Conservation (phyloP, 805 yeast genomes). For the Candida methanosorbosa region DNA sequence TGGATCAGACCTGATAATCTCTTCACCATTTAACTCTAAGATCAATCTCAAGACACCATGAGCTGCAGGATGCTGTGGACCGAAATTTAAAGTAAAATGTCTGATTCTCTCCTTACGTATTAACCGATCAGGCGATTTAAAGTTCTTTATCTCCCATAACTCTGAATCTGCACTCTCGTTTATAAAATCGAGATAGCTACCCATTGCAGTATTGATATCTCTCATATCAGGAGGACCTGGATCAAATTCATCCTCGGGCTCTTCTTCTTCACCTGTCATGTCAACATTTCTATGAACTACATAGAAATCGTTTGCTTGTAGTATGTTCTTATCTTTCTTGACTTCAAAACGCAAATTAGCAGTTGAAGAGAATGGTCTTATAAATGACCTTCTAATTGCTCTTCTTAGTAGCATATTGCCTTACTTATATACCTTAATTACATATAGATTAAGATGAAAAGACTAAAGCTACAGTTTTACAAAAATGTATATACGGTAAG, state of each 20-base stretch:
- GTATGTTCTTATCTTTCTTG: too few species aligned
- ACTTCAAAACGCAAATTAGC: too few species aligned
- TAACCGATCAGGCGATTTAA: conserved; percentile 27
- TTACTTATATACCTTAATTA: too few species aligned
- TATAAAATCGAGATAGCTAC: conserved; percentile 26
- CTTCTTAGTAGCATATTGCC: too few species aligned
- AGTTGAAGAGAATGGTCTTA: too few species aligned
- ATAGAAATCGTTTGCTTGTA: conserved; percentile 19
- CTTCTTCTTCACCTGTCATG: background rate
- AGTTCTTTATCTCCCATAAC: conserved; percentile 25
- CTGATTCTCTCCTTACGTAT: conserved; percentile 48
- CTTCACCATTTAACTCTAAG: conserved; percentile 83
- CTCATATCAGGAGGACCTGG: background rate
- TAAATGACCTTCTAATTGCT: too few species aligned
- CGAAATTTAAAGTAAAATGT: conserved; percentile 84
- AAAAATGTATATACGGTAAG: too few species aligned
- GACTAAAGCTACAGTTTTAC: too few species aligned
- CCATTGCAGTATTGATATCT: conserved; percentile 26
- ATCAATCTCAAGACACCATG: conserved; percentile 87
- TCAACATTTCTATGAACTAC: conserved; percentile 20
- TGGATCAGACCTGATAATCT: conserved; percentile 79
- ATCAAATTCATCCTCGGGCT: background rate
- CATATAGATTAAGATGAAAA: too few species aligned
- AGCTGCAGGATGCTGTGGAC: conserved; percentile 94
- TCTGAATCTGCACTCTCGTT: conserved; percentile 25